Evolutionary conservation across 352 stramenopile species (phyloP).

Genomic region (Pseudoperonospora humuli): DNA sequence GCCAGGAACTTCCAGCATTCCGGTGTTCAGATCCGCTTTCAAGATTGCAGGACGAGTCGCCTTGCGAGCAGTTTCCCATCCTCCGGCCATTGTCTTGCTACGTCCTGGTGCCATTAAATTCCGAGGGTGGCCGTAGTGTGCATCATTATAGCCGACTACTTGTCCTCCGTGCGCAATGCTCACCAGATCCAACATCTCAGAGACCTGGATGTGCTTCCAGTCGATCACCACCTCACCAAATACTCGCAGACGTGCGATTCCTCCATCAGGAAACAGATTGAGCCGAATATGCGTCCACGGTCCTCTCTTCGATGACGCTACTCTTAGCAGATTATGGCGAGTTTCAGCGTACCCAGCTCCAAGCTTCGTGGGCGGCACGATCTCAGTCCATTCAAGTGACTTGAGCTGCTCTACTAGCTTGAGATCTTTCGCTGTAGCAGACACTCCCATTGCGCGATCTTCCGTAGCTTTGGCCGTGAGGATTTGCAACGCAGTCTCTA

Average conservation of each 20-base stretch:
- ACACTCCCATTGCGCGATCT: conserved; percentile 47
- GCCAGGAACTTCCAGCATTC: conserved; percentile 55
- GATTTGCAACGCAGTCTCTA: conserved; percentile 28
- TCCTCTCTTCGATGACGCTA: conserved; percentile 25
- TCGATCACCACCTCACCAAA: conserved; percentile 62
- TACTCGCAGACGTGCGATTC: conserved; percentile 85
- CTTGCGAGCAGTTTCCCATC: conserved; percentile 93
- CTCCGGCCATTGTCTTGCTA: conserved; percentile 89
- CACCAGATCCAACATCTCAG: conserved; percentile 80
- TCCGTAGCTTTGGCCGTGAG: conserved; percentile 32
- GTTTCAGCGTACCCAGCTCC: conserved; percentile 79
- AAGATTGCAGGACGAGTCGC: conserved; percentile 73
- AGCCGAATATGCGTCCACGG: conserved; percentile 86
- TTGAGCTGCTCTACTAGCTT: conserved; percentile 38
- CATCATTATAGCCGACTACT: conserved; percentile 88
- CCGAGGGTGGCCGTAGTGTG: conserved; percentile 91
- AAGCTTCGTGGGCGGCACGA: conserved; percentile 44
- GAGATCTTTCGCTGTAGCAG: conserved; percentile 33
- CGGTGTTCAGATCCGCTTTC: conserved; percentile 29
- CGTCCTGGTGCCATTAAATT: conserved; percentile 84
- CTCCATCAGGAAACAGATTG: conserved; percentile 92
- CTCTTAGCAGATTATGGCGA: conserved; percentile 78
- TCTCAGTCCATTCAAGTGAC: conserved; percentile 53
- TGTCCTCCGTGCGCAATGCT: conserved; percentile 74
- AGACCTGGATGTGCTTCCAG: conserved; percentile 42